Conservation (phyloP, 306 rosid genomes). For the Citrullus colocynthis region DNA sequence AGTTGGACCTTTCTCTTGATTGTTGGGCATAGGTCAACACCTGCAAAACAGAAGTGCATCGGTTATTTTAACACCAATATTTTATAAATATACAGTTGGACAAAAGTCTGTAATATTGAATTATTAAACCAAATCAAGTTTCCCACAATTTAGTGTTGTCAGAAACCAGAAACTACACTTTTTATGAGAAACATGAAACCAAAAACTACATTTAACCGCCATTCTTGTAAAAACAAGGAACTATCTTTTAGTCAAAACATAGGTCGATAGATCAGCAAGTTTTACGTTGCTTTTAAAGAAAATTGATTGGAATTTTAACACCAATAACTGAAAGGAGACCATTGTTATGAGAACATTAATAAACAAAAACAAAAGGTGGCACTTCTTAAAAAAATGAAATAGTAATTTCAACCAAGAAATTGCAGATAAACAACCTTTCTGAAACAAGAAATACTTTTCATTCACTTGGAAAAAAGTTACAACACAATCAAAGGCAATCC, state of each 20-base stretch:
- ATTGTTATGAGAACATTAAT: neutral
- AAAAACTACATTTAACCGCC: neutral
- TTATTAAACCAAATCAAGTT: neutral
- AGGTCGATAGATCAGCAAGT: neutral
- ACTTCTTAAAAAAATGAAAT: neutral
- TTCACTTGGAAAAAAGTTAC: neutral
- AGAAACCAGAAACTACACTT: neutral
- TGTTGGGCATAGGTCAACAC: constrained; percentile 98
- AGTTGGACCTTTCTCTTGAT: constrained; percentile 94
- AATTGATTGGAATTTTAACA: neutral
- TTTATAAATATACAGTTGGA: neutral
- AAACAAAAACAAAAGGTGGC: neutral
- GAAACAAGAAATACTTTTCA: neutral
- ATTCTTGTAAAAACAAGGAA: neutral
- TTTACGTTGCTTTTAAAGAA: neutral
- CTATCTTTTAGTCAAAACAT: neutral
- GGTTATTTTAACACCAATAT: neutral
- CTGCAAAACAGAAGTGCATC: constrained; percentile 30
- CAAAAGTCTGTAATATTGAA: neutral
- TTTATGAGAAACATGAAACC: neutral
- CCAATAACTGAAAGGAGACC: neutral
- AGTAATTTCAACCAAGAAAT: neutral
- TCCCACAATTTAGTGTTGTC: neutral
- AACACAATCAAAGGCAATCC: neutral
- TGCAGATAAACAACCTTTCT: neutral